These are phyloP conservation scores for Acephala macrosclerotiorum DNA, from an alignment of 2,329 filamentous ascomycete genomes.

Conservation along the genomic window DNA sequence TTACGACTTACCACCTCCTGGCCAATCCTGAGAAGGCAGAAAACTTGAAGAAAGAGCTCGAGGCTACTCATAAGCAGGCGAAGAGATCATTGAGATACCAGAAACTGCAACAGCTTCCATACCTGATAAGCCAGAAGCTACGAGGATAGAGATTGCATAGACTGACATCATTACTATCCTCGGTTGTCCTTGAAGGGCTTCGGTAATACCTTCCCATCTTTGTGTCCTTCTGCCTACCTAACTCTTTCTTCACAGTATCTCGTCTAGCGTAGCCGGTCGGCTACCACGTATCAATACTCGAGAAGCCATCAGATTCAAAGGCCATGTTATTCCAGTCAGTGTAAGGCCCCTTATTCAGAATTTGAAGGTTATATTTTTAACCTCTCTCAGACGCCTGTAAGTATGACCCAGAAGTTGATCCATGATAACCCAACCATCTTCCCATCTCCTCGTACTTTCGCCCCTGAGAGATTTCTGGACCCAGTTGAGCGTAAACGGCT, in stretches of 20 bases:
- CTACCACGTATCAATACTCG: conserved; percentile 28
- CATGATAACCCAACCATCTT: conserved; percentile 31
- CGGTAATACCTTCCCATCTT: conserved; percentile 8
- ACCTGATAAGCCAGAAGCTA: conserved; percentile 18
- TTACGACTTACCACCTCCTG: conserved; percentile 33
- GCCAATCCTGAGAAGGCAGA: conserved; percentile 27
- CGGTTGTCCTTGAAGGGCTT: conserved; percentile 30
- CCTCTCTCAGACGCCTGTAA: conserved; percentile 28
- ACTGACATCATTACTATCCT: conserved; percentile 14
- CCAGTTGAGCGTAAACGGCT: conserved; percentile 20
- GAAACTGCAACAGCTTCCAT: conserved; percentile 36
- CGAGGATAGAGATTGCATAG: neutral
- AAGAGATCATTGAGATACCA: conserved; percentile 24
- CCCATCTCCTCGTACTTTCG: conserved; percentile 25
- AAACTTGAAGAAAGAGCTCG: conserved; percentile 33
- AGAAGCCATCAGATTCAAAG: conserved; percentile 25
- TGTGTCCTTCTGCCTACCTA: neutral
- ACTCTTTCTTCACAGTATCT: conserved; percentile 15
- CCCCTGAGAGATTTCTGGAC: conserved; percentile 30
- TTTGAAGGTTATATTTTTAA: neutral
- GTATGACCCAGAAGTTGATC: conserved; percentile 29
- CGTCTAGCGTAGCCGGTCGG: conserved; percentile 25
- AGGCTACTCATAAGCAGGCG: conserved; percentile 23
- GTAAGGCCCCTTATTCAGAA: conserved; percentile 7
- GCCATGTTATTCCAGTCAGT: conserved; percentile 17